These are phyloP conservation scores for Debaryomyces tyrocola DNA, from an alignment of 805 yeast genomes.

Conservation along the genomic window DNA sequence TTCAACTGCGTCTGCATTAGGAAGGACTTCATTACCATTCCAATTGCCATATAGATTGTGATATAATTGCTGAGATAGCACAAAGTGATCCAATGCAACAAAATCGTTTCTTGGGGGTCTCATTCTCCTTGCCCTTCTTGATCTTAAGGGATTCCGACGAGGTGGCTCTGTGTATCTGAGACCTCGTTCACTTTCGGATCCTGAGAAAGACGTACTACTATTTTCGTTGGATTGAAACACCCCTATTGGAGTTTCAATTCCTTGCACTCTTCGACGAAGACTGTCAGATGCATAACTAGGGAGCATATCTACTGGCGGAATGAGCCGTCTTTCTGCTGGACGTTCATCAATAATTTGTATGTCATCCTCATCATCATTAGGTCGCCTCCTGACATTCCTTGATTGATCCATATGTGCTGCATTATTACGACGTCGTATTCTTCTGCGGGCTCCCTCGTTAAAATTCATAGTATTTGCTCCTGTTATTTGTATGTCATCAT, in stretches of 20 bases:
- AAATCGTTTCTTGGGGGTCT: neutral
- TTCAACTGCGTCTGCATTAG: constrained; percentile 16
- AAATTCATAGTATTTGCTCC: constrained; percentile 1
- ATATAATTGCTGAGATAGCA: constrained; percentile 7
- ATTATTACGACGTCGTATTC: constrained; percentile 1
- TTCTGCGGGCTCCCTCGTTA: neutral
- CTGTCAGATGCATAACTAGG: neutral
- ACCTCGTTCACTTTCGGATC: neutral
- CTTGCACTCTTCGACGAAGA: neutral
- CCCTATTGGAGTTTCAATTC: constrained; percentile 6
- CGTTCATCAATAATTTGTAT: constrained; percentile 23
- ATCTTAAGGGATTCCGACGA: neutral
- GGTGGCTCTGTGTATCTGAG: neutral
- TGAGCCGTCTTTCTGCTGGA: constrained; percentile 7
- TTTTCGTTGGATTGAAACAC: neutral
- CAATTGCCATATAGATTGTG: constrained; percentile 3
- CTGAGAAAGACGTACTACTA: neutral
- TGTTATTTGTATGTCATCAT: constrained; percentile 21
- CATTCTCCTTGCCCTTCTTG: constrained; percentile 5
- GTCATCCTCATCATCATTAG: constrained; percentile 18
- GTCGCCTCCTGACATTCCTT: constrained; percentile 8
- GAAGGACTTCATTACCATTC: neutral
- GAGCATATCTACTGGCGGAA: neutral
- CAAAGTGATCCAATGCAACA: constrained; percentile 6
- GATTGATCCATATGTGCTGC: neutral